Base-by-base conservation (phyloP, 1,139 yeast species). In the Debaryomycetaceae sp. region DNA sequence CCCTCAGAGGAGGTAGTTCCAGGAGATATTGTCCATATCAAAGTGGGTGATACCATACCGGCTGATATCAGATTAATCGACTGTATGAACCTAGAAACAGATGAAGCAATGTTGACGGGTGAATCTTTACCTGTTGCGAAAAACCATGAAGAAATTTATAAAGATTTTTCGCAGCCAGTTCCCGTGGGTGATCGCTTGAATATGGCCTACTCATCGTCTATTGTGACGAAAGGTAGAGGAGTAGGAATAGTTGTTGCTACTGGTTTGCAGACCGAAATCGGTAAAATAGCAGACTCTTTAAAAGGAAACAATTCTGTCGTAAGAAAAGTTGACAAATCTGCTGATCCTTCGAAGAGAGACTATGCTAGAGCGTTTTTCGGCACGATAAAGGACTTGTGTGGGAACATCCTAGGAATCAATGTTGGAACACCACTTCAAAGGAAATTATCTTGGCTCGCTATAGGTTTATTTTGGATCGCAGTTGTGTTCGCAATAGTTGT, bases 171-270 rank as follows among this genome's bases (percentile, higher is more conserved):
- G 3, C 45, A 42, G 8, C 70, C 67, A 33, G 62, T 79, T 17
- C 85, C 91, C 2, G 87, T 85, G 18, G 94, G 92, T 38, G 94
- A 86, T 55, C 70, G 94, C 40, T 63, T 80, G 44, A 86, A 86
- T 58, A 75, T 86, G 81, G 88, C 82, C 2, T 86, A 68, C 53
- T 74, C 85, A 24, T 83, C 92, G 1, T 78, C 88, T 1, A 67
- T 81, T 14, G 91, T 84, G 32, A 68, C 89, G 6, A 85, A 84
- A 53, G 95, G 95, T 44, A 75, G 94, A 56, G 92, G 87, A 19
- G 65, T 74, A 6, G 92, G 89, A 47, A 74, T 85, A 44, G 87
- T 69, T 6, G 71, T 79, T 33, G 68, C 78, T 17, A 84, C 91
- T 16, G 94, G 89, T 11, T 70, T 85, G 58, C 52, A 70, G 39